phyloP scores from a whole-genome alignment of 164 flowering plant species.

The Magnolia sinica region DNA sequence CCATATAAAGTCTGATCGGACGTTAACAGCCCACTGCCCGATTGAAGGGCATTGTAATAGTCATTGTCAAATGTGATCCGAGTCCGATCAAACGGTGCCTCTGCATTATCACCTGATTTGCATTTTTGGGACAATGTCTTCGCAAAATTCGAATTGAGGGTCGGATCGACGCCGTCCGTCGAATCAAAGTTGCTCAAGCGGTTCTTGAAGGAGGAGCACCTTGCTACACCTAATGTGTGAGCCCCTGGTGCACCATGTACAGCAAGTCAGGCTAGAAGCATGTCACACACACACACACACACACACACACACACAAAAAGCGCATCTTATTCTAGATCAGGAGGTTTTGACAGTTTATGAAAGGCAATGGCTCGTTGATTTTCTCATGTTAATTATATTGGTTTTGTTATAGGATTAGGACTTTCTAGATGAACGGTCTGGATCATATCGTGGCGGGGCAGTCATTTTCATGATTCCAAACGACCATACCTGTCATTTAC shows the following conservation, averaged over 20 bases:
- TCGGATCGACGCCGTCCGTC: slow-evolving; percentile 46
- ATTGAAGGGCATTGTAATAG: slow-evolving; percentile 47
- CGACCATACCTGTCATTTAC: too few species aligned
- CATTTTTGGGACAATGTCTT: slow-evolving; percentile 53
- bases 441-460: too few species aligned
- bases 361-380: too few species aligned
- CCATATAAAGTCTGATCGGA: slow-evolving; percentile 68
- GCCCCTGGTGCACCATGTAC: slow-evolving; percentile 34
- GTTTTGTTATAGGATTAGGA: too few species aligned
- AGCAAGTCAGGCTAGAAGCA: neutral
- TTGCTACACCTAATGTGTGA: slow-evolving; percentile 84
- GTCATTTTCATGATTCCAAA: too few species aligned
- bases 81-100: slow-evolving; percentile 57
- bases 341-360: too few species aligned
- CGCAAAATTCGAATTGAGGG: slow-evolving; percentile 43
- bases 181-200: slow-evolving; percentile 47
- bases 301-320: neutral
- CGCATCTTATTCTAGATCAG: too few species aligned
- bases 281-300: neutral
- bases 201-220: slow-evolving; percentile 81
- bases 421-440: too few species aligned
- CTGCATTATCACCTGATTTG: slow-evolving; percentile 58
- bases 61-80: slow-evolving; percentile 60
- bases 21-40: slow-evolving; percentile 51
- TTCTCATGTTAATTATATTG: too few species aligned